A percentile compares a stretch with the other conserved stretches of the same genome.
Evolutionary conservation across 2,329 filamentous ascomycete species (phyloP).

Genomic region (Aquanectria penicillioides): DNA sequence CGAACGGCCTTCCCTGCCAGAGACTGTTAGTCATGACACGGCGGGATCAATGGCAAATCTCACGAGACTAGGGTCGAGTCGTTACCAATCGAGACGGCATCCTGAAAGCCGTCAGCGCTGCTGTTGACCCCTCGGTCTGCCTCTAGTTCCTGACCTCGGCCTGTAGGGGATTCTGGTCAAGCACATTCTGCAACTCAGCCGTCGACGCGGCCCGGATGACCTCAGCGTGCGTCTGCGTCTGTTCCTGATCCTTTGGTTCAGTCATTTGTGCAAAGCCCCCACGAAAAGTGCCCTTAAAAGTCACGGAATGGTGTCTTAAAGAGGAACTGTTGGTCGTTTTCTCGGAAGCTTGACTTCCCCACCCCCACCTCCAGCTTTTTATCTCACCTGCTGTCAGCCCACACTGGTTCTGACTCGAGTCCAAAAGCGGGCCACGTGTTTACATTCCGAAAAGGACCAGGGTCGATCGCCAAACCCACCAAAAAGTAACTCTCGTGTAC

Average conservation of each 20-base stretch:
- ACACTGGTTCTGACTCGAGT: not conserved
- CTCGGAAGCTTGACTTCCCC: not conserved
- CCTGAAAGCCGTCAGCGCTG: too few species aligned
- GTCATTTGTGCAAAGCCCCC: slow-evolving; percentile 1
- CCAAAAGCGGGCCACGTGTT: not conserved
- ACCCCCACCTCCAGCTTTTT: slow-evolving; percentile 3
- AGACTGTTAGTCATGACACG: too few species aligned
- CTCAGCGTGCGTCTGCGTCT: too few species aligned
- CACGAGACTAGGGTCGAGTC: slow-evolving; percentile 10
- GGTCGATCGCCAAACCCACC: too few species aligned
- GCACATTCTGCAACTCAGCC: not conserved
- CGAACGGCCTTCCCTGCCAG: slow-evolving; percentile 11
- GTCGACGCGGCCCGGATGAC: too few species aligned
- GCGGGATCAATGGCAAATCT: not conserved
- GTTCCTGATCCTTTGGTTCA: slow-evolving; percentile 2
- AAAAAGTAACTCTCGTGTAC: too few species aligned
- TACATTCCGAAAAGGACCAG: not conserved
- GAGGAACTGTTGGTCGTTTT: not conserved
- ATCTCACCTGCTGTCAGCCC: not conserved
- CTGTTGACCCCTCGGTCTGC: not conserved
- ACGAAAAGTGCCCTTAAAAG: not conserved
- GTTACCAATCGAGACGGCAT: not conserved
- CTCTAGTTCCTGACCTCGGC: slow-evolving; percentile 1
- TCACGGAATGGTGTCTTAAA: not conserved
- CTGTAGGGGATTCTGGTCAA: slow-evolving; percentile 3